A percentile compares a stretch with the other conserved stretches of the same genome.
phyloP scores from a whole-genome alignment of 202 grass and related monocot genomes.

The Saccharum hybrid region DNA sequence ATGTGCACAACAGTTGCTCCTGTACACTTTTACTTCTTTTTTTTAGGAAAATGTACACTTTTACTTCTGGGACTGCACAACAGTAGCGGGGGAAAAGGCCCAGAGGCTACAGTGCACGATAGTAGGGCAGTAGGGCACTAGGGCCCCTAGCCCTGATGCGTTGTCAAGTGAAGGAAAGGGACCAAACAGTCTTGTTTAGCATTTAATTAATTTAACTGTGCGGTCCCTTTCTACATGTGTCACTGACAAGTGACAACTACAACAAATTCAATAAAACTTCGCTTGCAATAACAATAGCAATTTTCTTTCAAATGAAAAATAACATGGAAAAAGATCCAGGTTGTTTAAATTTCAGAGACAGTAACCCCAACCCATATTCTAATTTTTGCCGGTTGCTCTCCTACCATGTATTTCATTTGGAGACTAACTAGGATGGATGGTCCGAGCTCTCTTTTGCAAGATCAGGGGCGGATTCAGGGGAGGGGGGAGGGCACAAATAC shows the following conservation, averaged over 20 bases:
- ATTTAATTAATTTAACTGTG: constrained; percentile 8
- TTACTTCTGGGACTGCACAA: too few relatives aligned
- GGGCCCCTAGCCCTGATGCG: background rate
- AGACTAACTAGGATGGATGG: too few relatives aligned
- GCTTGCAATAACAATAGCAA: background rate
- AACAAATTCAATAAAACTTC: background rate
- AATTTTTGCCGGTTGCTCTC: too few relatives aligned
- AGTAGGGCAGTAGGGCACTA: too few relatives aligned
- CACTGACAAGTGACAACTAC: background rate
- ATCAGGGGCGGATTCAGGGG: too few relatives aligned
- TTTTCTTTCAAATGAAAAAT: background rate
- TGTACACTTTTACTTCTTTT: too few relatives aligned
- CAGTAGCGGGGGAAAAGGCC: background rate
- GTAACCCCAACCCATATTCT: background rate
- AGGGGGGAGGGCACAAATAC: too few relatives aligned
- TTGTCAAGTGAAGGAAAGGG: background rate
- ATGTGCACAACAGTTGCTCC: background rate
- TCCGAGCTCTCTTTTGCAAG: too few relatives aligned
- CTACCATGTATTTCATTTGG: too few relatives aligned
- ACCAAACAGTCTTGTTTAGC: background rate
- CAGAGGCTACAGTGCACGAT: too few relatives aligned
- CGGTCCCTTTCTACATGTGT: background rate
- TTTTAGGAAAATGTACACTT: too few relatives aligned
- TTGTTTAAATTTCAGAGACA: background rate
- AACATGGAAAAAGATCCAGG: background rate